phyloP scores from a whole-genome alignment of 1,284 basidiomycete species.

The Ceraceosorus bombacis region DNA sequence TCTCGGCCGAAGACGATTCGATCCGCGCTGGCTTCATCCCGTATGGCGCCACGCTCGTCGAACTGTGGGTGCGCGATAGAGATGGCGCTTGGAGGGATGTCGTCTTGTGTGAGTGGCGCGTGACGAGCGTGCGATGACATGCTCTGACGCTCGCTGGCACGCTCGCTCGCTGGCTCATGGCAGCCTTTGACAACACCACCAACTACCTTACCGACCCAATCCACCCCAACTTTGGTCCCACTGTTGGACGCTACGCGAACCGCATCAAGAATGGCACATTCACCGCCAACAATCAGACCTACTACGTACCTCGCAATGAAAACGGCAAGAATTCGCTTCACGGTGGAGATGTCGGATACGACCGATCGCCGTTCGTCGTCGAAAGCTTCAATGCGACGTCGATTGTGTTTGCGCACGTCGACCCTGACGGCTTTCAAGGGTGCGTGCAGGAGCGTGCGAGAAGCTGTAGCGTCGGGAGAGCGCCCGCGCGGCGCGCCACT shows the following conservation, averaged over 20 bases:
- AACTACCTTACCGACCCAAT: constrained; percentile 36
- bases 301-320: constrained; percentile 27
- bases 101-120: constrained; percentile 5
- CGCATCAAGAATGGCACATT: constrained; percentile 45
- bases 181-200: constrained; percentile 43
- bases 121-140: too few species aligned
- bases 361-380: constrained; percentile 31
- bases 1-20: constrained; percentile 34
- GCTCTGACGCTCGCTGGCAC: too few species aligned
- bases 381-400: constrained; percentile 15
- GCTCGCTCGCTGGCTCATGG: too few species aligned
- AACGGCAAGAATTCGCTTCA: constrained; percentile 33
- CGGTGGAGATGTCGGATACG: constrained; percentile 40
- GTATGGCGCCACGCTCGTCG: constrained; percentile 32
- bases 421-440: constrained; percentile 42
- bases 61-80: constrained; percentile 41
- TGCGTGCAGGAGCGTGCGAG: background rate
- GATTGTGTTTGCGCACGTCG: constrained; percentile 29
- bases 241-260: constrained; percentile 40
- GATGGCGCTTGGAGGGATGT: constrained; percentile 32
- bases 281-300: constrained; percentile 27
- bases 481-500: background rate
- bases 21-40: constrained; percentile 36
- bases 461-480: background rate
- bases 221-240: constrained; percentile 42